Evolutionary conservation across 2,329 filamentous ascomycete species (phyloP).

Genomic region (Cercospora zeae-maydis): DNA sequence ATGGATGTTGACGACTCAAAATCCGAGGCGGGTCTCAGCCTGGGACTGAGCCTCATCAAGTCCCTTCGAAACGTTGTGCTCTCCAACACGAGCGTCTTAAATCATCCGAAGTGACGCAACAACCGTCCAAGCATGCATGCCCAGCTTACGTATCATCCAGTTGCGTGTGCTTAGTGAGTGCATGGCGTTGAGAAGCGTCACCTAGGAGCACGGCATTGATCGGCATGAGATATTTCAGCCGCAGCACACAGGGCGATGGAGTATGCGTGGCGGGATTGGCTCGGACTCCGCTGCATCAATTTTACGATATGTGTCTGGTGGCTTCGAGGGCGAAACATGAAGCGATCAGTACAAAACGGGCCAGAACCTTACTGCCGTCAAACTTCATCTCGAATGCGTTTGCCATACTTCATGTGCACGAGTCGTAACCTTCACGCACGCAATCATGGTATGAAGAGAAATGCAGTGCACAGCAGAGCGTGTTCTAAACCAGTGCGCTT

Average conservation of each 20-base stretch:
- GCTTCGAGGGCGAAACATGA: background rate
- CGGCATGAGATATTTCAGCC: background rate
- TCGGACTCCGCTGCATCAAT: background rate
- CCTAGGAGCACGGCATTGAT: background rate
- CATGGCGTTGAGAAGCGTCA: background rate
- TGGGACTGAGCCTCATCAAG: background rate
- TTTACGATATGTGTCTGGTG: background rate
- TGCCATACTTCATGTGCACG: background rate
- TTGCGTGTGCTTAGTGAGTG: background rate
- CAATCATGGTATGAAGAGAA: background rate
- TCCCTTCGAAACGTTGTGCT: background rate
- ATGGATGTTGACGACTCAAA: background rate
- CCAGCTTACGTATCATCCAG: background rate
- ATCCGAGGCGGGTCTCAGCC: background rate
- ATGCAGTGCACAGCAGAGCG: background rate
- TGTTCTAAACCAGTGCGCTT: background rate
- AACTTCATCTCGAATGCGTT: background rate
- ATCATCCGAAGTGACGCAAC: background rate
- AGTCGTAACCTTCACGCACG: background rate
- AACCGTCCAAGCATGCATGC: background rate
- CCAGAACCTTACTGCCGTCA: background rate
- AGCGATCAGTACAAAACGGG: background rate
- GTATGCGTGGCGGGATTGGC: background rate
- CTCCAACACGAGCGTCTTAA: background rate
- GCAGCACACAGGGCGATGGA: background rate